A percentile compares a stretch with the other conserved stretches of the same genome.
These are phyloP conservation scores for Melanopsichium pennsylvanicum DNA, from an alignment of 1,284 basidiomycete genomes.

Conservation along the genomic window DNA sequence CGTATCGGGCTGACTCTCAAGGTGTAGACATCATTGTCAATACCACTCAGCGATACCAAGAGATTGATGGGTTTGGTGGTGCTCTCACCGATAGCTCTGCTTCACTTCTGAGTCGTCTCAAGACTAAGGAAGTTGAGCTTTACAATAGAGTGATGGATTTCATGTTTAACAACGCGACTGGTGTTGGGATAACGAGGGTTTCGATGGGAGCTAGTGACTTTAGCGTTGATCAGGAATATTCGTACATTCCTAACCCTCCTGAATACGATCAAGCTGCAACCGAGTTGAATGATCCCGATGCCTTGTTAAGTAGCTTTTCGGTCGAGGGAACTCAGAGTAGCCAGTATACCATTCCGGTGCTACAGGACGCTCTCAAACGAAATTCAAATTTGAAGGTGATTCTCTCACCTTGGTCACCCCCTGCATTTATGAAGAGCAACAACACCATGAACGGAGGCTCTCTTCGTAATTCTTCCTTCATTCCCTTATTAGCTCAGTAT, in stretches of 20 bases:
- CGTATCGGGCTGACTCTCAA: conserved; percentile 24
- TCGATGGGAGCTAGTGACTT: conserved; percentile 51
- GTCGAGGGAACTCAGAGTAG: conserved; percentile 24
- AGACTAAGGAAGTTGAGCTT: conserved; percentile 16
- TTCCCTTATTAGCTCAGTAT: conserved; percentile 41
- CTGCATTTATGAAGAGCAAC: conserved; percentile 55
- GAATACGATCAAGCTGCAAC: conserved; percentile 10
- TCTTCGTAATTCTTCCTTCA: conserved; percentile 29
- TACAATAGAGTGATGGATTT: conserved; percentile 46
- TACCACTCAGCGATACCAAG: conserved; percentile 22
- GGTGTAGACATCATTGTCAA: conserved; percentile 48
- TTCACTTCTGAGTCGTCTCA: conserved; percentile 35
- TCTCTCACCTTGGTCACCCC: conserved; percentile 48
- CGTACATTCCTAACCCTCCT: conserved; percentile 19
- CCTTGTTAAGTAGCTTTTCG: conserved; percentile 27
- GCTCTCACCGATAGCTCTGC: conserved; percentile 52
- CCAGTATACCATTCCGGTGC: conserved; percentile 42
- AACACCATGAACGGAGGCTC: conserved; percentile 41
- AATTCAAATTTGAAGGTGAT: conserved; percentile 48
- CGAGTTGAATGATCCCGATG: conserved; percentile 15
- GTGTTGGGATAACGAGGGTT: conserved; percentile 35
- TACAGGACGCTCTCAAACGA: conserved; percentile 38
- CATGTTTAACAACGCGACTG: conserved; percentile 51
- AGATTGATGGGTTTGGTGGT: conserved; percentile 48
- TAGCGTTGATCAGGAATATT: conserved; percentile 26